Conservation (phyloP, 768 basidiomycete genomes). For the Suillus variegatus region DNA sequence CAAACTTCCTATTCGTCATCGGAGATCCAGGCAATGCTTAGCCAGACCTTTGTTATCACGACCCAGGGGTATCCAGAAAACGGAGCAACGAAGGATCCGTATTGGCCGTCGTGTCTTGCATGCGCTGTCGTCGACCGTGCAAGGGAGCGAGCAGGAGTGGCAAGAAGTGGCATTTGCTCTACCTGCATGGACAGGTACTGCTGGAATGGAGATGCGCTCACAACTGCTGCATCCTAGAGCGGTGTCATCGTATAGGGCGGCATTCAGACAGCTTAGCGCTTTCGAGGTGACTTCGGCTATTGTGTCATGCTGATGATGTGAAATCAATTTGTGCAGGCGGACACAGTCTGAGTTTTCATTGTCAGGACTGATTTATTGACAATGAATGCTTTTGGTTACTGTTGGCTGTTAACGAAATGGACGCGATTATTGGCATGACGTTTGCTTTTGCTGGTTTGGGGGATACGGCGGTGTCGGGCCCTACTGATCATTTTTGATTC, state of each 20-base stretch:
- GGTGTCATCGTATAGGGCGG: not conserved
- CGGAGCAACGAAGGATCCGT: constrained; percentile 31
- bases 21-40: constrained; percentile 44
- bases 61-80: constrained; percentile 42
- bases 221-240: not conserved
- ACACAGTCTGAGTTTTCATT: not conserved
- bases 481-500: not conserved
- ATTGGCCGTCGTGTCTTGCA: constrained; percentile 54
- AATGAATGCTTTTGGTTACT: not conserved
- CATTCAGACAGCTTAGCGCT: constrained; percentile 3
- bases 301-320: constrained; percentile 17
- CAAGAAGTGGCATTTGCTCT: constrained; percentile 31
- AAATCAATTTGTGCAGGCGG: constrained; percentile 2
- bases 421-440: not conserved
- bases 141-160: constrained; percentile 26
- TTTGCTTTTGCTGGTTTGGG: constrained; percentile 1
- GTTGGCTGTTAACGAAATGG: not conserved
- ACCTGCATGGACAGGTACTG: constrained; percentile 35
- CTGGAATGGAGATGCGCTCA: constrained; percentile 23
- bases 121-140: constrained; percentile 54
- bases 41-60: constrained; percentile 44
- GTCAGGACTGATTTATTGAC: not conserved
- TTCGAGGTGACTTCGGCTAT: constrained; percentile 14
- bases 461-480: not conserved
- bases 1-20: constrained; percentile 38